phyloP scores from a whole-genome alignment of 129 eudicot species.

The Lactuca sativa region DNA sequence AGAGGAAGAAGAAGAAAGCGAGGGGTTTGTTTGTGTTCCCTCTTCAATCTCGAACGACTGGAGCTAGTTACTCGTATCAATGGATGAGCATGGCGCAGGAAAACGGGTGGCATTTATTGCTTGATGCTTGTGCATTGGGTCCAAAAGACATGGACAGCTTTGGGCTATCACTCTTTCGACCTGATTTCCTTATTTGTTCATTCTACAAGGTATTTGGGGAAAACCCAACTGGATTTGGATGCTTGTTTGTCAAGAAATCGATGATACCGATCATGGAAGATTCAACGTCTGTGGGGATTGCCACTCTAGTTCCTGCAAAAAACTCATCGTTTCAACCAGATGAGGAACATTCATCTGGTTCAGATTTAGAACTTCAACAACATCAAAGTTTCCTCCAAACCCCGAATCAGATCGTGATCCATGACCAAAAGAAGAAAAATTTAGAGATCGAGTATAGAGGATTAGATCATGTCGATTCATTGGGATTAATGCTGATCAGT shows the following conservation, averaged over 20 bases:
- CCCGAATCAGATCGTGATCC: constrained; percentile 7
- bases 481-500: constrained; percentile 58
- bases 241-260: constrained; percentile 80
- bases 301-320: constrained; percentile 47
- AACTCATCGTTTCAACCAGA: constrained; percentile 29
- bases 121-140: constrained; percentile 85
- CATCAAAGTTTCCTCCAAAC: constrained; percentile 5
- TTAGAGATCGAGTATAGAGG: constrained; percentile 51
- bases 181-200: constrained; percentile 81
- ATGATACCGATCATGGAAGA: constrained; percentile 45
- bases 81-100: constrained; percentile 90
- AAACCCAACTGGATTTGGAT: constrained; percentile 89
- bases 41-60: constrained; percentile 73
- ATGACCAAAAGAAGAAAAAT: constrained; percentile 9
- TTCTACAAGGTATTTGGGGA: constrained; percentile 89
- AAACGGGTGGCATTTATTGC: constrained; percentile 91
- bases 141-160: constrained; percentile 94
- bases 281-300: constrained; percentile 52
- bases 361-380: constrained; percentile 49
- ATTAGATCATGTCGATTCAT: constrained; percentile 76
- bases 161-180: constrained; percentile 70
- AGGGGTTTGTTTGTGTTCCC: constrained; percentile 79
- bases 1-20: constrained; percentile 44
- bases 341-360: constrained; percentile 46
- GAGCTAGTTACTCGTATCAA: constrained; percentile 80